Percentiles rank a stretch among this genome's conserved stretches.
Conservation (phyloP, 805 yeast genomes). For the Schwanniomyces yamadae region DNA sequence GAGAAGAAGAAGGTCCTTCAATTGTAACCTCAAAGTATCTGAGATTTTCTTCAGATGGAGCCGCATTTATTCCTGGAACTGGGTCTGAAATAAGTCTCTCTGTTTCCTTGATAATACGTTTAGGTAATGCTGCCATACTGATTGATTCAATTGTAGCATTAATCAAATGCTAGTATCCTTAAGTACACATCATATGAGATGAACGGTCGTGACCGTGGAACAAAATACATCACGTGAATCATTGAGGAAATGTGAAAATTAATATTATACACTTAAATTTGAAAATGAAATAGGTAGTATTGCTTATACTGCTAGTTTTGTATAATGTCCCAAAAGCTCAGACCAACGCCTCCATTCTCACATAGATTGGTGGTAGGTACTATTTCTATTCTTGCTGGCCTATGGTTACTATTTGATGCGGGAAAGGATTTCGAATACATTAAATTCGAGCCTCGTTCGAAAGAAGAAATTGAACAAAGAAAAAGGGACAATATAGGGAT, state of each 20-base stretch:
- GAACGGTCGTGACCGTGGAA: no score
- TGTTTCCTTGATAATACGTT: conserved; percentile 94
- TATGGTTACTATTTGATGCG: conserved; percentile 28
- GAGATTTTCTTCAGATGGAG: conserved; percentile 90
- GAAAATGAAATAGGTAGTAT: no score
- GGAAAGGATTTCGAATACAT: conserved; percentile 41
- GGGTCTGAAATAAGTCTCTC: conserved; percentile 91
- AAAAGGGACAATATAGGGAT: conserved; percentile 31
- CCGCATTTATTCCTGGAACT: conserved; percentile 92
- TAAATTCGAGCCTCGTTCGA: conserved; percentile 36
- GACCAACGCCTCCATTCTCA: conserved; percentile 33
- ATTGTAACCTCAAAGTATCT: conserved; percentile 90
- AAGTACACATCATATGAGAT: no score
- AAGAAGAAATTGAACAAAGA: conserved; percentile 39
- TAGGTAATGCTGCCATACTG: conserved; percentile 68
- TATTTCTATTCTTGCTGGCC: conserved; percentile 33
- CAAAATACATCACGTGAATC: no score
- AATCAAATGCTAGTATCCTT: no score
- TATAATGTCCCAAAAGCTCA: conserved; percentile 9
- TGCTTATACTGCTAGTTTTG: no score
- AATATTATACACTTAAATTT: no score
- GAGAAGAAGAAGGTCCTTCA: conserved; percentile 88
- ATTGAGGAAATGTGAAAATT: no score
- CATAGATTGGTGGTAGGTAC: conserved; percentile 38
- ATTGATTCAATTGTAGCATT: not conserved